phyloP scores from a whole-genome alignment of 2,329 filamentous ascomycete species.

The Falciphora oryzae region DNA sequence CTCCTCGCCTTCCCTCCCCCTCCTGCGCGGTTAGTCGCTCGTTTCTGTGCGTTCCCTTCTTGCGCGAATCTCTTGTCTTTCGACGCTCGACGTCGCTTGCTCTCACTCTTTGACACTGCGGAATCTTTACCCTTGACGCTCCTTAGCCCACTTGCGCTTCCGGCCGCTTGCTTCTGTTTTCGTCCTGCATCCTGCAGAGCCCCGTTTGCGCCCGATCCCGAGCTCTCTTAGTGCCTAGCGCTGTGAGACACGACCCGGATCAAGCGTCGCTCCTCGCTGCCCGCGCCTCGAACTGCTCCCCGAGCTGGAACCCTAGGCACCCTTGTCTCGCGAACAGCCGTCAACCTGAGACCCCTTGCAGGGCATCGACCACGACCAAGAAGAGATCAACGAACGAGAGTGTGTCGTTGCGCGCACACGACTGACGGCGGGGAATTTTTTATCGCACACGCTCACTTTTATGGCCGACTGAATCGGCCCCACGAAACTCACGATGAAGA shows the following conservation, averaged over 20 bases:
- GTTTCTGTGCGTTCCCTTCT: not conserved
- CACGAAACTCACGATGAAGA: constrained; percentile 40
- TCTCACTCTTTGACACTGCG: constrained; percentile 2
- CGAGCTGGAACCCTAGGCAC: not conserved
- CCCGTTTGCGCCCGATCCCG: not conserved
- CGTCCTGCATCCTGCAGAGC: not conserved
- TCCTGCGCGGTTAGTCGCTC: not conserved
- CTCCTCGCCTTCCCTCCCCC: constrained; percentile 1
- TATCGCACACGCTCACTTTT: not conserved
- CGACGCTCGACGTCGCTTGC: constrained; percentile 11
- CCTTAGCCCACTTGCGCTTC: constrained; percentile 7
- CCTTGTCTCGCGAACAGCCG: not conserved
- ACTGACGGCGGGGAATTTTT: not conserved
- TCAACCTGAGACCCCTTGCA: not conserved
- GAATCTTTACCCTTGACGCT: constrained; percentile 3
- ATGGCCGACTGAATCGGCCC: not conserved
- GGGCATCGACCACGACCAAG: not conserved
- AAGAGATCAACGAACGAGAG: not conserved
- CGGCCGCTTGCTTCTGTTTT: constrained; percentile 6
- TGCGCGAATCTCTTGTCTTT: not conserved
- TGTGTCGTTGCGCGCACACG: not conserved
- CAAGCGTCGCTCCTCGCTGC: not conserved
- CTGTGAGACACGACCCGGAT: not conserved
- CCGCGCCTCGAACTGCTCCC: not conserved
- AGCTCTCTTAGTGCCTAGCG: not conserved